These are phyloP conservation scores for Olyra latifolia DNA, from an alignment of 176 grass and related monocot species.

Conservation along the genomic window DNA sequence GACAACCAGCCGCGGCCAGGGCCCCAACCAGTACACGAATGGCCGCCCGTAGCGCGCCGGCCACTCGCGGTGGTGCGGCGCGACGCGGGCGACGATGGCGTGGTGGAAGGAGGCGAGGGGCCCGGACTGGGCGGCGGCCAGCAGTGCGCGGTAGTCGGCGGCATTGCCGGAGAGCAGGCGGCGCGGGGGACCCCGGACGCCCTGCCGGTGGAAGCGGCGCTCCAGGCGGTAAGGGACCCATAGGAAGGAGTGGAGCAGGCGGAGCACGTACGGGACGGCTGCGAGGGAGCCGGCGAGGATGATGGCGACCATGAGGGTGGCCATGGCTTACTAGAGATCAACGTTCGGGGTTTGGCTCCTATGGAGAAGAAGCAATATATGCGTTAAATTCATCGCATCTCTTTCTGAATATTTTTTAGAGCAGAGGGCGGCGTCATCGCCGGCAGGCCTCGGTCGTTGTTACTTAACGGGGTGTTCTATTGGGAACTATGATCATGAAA, in stretches of 20 bases:
- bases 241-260: slow-evolving; percentile 40
- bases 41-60: slow-evolving; percentile 46
- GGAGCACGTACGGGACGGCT: slow-evolving; percentile 18
- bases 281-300: slow-evolving; percentile 22
- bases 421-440: no score
- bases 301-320: background rate
- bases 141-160: slow-evolving; percentile 28
- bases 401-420: no score
- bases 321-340: slow-evolving; percentile 27
- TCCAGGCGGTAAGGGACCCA: slow-evolving; percentile 50
- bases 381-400: background rate
- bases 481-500: no score
- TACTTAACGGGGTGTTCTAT: no score
- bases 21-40: slow-evolving; percentile 75
- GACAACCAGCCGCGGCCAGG: slow-evolving; percentile 51
- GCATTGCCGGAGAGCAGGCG: slow-evolving; percentile 56
- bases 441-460: no score
- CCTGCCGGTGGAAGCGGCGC: slow-evolving; percentile 49
- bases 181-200: slow-evolving; percentile 46
- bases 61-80: slow-evolving; percentile 60
- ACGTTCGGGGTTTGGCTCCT: no score
- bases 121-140: slow-evolving; percentile 35
- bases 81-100: slow-evolving; percentile 50
- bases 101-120: slow-evolving; percentile 58
- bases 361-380: background rate